Percentiles rank a stretch among this genome's conserved stretches.
Conservation (phyloP, 2,329 filamentous ascomycete species). For the Fusarium devonianum region DNA sequence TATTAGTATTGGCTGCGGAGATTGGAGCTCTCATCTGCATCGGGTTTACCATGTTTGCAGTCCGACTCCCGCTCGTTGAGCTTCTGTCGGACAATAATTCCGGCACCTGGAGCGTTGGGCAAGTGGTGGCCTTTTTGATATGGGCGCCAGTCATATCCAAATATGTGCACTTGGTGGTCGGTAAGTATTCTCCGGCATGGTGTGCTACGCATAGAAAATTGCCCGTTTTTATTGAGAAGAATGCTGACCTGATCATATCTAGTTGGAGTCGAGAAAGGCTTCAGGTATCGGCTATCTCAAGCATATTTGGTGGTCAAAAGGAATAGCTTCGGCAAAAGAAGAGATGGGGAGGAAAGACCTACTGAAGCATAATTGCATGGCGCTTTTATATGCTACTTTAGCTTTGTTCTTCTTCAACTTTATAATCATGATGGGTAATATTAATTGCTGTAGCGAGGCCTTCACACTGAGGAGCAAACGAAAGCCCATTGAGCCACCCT, state of each 20-base stretch:
- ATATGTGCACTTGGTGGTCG: conserved; percentile 14
- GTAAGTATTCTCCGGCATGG: too few species aligned
- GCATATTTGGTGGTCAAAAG: conserved; percentile 2
- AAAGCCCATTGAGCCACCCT: too few species aligned
- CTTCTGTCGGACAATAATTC: not conserved
- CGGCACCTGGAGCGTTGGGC: conserved; percentile 16
- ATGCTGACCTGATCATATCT: too few species aligned
- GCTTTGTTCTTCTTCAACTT: too few species aligned
- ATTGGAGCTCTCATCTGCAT: not conserved
- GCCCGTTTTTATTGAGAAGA: too few species aligned
- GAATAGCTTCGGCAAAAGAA: not conserved
- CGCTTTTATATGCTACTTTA: too few species aligned
- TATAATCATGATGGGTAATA: too few species aligned
- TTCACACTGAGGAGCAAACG: too few species aligned
- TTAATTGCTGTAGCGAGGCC: too few species aligned
- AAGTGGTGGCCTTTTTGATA: conserved; percentile 11
- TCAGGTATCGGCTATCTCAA: not conserved
- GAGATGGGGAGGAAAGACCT: too few species aligned
- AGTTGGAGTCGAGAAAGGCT: conserved; percentile 14
- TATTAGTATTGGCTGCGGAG: not conserved
- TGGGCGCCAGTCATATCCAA: conserved; percentile 21
- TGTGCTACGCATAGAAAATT: too few species aligned
- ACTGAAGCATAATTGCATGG: too few species aligned
- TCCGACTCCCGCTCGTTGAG: not conserved
- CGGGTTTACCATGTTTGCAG: not conserved